Percentiles rank a stretch among this genome's conserved stretches.
Conservation (phyloP, 305 asterid species). For the Rubia peregrina region DNA sequence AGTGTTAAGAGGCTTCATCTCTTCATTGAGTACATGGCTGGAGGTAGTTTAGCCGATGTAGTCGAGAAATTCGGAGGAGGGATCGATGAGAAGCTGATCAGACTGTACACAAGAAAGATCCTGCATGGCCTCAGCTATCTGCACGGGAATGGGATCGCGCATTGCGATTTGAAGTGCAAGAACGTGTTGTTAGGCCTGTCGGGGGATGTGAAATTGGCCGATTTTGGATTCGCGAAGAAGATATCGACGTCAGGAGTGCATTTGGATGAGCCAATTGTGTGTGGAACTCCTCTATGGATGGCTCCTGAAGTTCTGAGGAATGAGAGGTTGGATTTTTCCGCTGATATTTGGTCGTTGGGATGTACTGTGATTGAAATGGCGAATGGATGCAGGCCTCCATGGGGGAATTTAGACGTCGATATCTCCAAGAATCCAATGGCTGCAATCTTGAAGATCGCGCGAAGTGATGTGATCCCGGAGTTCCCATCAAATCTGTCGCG, state of each 20-base stretch:
- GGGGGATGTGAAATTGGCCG: constrained; percentile 7
- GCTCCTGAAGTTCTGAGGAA: constrained; percentile 14
- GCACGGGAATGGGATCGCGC: constrained; percentile 8
- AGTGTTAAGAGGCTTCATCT: constrained; percentile 1
- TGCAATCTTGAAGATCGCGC: constrained; percentile 8
- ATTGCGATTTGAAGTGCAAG: constrained; percentile 11
- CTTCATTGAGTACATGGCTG: constrained; percentile 12
- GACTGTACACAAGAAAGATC: constrained; percentile 8
- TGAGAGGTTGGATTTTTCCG: constrained; percentile 7
- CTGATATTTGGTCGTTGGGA: constrained; percentile 11
- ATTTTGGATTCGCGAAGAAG: constrained; percentile 11
- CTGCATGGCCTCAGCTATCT: constrained; percentile 1
- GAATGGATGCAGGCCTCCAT: constrained; percentile 10
- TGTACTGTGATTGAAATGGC: constrained; percentile 11
- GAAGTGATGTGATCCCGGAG: not conserved
- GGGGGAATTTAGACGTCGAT: constrained; percentile 2
- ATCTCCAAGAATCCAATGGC: constrained; percentile 3
- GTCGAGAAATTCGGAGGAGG: constrained; percentile 10
- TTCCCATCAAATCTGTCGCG: constrained; percentile 9
- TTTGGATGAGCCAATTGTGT: not conserved
- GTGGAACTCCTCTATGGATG: constrained; percentile 14
- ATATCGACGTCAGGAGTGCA: not conserved
- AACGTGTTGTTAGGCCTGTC: constrained; percentile 13
- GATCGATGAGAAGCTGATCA: not conserved
- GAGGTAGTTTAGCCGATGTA: constrained; percentile 9